Percentiles rank a stretch among this genome's conserved stretches.
Evolutionary conservation across 805 yeast genomes (phyloP).

Genomic region (Candida ovalis): DNA sequence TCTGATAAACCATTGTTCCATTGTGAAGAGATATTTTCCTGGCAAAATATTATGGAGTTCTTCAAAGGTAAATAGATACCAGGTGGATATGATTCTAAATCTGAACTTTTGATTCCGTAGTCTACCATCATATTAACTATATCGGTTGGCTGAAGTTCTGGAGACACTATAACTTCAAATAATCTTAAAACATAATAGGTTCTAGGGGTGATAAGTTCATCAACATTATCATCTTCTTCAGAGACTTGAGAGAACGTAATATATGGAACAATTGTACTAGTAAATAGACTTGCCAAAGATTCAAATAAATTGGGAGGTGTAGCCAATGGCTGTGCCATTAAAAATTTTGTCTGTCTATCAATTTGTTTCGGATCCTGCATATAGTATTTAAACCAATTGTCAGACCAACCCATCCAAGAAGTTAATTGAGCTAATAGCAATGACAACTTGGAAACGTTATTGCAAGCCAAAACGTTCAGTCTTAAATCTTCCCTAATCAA

Average conservation of each 20-base stretch:
- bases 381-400: conserved; percentile 59
- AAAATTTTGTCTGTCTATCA: conserved; percentile 38
- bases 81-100: conserved; percentile 66
- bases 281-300: conserved; percentile 50
- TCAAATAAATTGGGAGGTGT: conserved; percentile 59
- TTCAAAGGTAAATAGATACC: conserved; percentile 68
- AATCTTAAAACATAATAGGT: conserved; percentile 55
- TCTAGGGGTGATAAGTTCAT: conserved; percentile 61
- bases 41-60: conserved; percentile 54
- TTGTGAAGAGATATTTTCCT: conserved; percentile 45
- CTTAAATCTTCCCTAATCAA: conserved; percentile 70
- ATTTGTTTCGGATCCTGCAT: conserved; percentile 30
- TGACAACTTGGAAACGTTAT: conserved; percentile 41
- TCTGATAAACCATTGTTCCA: conserved; percentile 39
- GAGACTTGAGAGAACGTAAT: conserved; percentile 64
- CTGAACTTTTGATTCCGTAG: conserved; percentile 45
- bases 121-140: conserved; percentile 62
- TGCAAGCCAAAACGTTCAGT: conserved; percentile 46
- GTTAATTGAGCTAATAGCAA: conserved; percentile 57
- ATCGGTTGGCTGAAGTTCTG: conserved; percentile 46
- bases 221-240: conserved; percentile 57
- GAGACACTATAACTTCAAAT: conserved; percentile 59
- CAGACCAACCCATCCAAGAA: conserved; percentile 72
- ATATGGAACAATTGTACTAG: conserved; percentile 47
- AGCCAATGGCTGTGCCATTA: conserved; percentile 42